These are phyloP conservation scores for Papiliotrema laurentii DNA, from an alignment of 1,284 basidiomycete species.

Conservation along the genomic window DNA sequence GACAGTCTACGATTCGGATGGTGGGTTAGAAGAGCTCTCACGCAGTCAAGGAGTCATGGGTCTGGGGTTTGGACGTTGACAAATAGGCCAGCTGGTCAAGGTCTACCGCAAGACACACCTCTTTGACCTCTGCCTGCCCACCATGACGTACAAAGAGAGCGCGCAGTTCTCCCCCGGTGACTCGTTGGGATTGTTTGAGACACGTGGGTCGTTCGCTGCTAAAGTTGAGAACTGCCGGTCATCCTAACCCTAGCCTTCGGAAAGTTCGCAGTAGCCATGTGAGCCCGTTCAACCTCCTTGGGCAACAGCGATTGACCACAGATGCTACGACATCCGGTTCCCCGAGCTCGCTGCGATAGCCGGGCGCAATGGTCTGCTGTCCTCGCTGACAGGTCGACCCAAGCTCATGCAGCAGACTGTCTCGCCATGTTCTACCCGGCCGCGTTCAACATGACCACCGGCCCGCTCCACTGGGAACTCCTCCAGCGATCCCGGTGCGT, in stretches of 20 bases:
- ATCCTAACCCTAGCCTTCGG: constrained; percentile 8
- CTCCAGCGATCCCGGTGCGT: constrained; percentile 72
- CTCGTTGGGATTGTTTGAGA: background rate
- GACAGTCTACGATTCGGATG: constrained; percentile 75
- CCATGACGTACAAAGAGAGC: constrained; percentile 82
- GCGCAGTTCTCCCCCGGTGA: constrained; percentile 46
- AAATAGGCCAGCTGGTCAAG: constrained; percentile 3
- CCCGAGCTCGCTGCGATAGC: constrained; percentile 82
- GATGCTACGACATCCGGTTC: constrained; percentile 56
- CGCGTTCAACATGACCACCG: constrained; percentile 85
- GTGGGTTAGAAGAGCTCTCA: constrained; percentile 61
- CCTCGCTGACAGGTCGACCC: background rate
- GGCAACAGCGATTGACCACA: background rate
- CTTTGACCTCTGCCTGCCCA: constrained; percentile 90
- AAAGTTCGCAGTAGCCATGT: constrained; percentile 13
- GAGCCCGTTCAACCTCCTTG: background rate
- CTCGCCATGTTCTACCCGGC: constrained; percentile 79
- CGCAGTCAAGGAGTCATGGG: background rate
- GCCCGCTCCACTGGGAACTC: constrained; percentile 88
- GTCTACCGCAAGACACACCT: constrained; percentile 80
- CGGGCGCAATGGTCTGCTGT: constrained; percentile 59
- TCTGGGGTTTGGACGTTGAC: no score
- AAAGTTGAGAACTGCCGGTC: constrained; percentile 74
- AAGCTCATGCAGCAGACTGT: constrained; percentile 50
- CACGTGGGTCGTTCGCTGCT: constrained; percentile 65